Evolutionary conservation across 1,284 basidiomycete species (phyloP).

Genomic region (Wolfiporia cocos): DNA sequence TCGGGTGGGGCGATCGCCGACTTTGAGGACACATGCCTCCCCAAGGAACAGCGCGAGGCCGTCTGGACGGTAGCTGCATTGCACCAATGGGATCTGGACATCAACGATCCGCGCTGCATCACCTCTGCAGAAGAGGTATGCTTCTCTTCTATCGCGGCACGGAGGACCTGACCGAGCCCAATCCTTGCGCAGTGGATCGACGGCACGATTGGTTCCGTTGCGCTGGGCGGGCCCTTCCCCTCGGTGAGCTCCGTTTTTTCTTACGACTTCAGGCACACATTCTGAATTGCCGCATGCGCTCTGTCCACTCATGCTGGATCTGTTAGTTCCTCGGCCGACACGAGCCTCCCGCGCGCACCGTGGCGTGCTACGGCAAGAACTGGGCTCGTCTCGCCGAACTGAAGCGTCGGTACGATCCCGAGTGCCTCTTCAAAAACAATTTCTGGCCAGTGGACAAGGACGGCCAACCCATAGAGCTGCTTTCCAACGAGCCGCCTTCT

Average conservation of each 20-base stretch:
- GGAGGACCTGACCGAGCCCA: not conserved
- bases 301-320: not conserved
- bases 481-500: slow-evolving; percentile 46
- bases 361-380: slow-evolving; percentile 66
- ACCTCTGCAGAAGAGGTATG: slow-evolving; percentile 71
- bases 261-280: too few species aligned
- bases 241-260: too few species aligned
- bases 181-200: slow-evolving; percentile 61
- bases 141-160: not conserved
- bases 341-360: slow-evolving; percentile 55
- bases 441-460: slow-evolving; percentile 69
- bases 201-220: slow-evolving; percentile 59
- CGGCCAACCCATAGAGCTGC: slow-evolving; percentile 41
- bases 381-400: slow-evolving; percentile 64
- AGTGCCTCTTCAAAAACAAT: slow-evolving; percentile 63
- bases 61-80: slow-evolving; percentile 83
- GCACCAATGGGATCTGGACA: slow-evolving; percentile 86
- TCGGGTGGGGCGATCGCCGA: slow-evolving; percentile 79
- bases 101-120: slow-evolving; percentile 75
- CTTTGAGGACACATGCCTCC: slow-evolving; percentile 68
- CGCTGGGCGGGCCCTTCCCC: slow-evolving; percentile 75
- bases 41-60: slow-evolving; percentile 71
- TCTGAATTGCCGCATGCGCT: not conserved
- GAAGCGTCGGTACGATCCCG: slow-evolving; percentile 73
- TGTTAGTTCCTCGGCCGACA: slow-evolving; percentile 74